Base-by-base conservation (phyloP, 805 yeast genomes). In the Candida boidinii region DNA sequence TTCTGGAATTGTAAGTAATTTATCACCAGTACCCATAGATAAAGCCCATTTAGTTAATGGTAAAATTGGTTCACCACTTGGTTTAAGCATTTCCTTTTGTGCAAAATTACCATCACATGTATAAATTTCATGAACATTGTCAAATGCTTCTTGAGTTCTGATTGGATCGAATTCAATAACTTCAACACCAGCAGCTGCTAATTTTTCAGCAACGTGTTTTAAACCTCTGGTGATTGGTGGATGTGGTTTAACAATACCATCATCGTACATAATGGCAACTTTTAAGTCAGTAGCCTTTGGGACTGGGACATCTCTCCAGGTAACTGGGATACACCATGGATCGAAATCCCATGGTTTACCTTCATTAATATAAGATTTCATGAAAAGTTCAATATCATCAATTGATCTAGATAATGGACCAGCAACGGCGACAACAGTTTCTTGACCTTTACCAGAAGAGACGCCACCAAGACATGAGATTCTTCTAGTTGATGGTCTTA, bases 341-440 rank as follows among this genome's bases (percentile, higher is more conserved):
- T 65, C 70, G 7, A 49, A 41, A 18, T 59, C 56, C 82, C 85
- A 77, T 10, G 86, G 86, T 41, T 72, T 61, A 39, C 84, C 86
- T 21, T 61, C 60, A 47, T 76, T 76, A 43, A 75, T 61, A 51
- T 73, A 77, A 13, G 60, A 39, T 36, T 72, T 65, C 87, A 80
- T 79, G 61, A 76, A 76, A 36, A 73, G 55, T 15, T 79, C 86
- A 41, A 80, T 56, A 54, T 81, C 90, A 4, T 76, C 81, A 29
- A 76, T 59, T 4, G 73, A 57, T 44, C 79, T 67, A 3, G 83
- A 66, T 58, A 81, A 52, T 26, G 90, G 90, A 17, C 88, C 90
- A 29, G 66, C 66, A 17, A 77, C 81, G 12, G 79, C 74, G 23
- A 67, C 68, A 35, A 80, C 74, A 19, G 80, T 62, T 53, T 79